phyloP scores from a whole-genome alignment of 257 asterid genomes.

The Echites panduratus region DNA sequence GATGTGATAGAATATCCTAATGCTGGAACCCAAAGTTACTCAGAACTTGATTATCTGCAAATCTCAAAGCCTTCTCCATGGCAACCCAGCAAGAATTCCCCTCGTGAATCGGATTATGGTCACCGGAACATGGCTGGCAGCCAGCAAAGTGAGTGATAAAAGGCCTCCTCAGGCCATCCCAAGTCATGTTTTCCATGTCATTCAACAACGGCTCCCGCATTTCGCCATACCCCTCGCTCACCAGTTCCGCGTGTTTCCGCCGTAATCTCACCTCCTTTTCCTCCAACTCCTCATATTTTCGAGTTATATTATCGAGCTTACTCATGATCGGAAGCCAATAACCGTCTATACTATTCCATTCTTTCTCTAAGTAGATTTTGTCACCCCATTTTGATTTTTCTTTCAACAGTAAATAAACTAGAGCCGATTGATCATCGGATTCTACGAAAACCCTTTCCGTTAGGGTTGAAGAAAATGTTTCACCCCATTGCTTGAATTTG shows the following conservation, averaged over 20 bases:
- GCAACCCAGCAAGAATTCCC: slow-evolving; percentile 22
- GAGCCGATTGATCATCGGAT: slow-evolving; percentile 24
- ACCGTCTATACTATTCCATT: slow-evolving; percentile 15
- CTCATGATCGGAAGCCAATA: slow-evolving; percentile 24
- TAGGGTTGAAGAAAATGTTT: slow-evolving; percentile 14
- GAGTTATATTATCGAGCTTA: slow-evolving; percentile 14
- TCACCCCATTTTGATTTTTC: slow-evolving; percentile 22
- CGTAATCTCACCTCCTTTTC: slow-evolving; percentile 5
- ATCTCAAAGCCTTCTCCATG: slow-evolving; percentile 30
- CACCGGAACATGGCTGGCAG: slow-evolving; percentile 33
- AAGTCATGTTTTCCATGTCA: slow-evolving; percentile 5
- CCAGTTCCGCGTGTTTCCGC: slow-evolving; percentile 21
- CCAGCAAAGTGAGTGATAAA: slow-evolving; percentile 35
- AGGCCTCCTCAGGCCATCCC: slow-evolving; percentile 14
- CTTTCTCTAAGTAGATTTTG: slow-evolving; percentile 23
- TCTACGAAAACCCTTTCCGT: slow-evolving; percentile 11
- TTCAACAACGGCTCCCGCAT: slow-evolving; percentile 18
- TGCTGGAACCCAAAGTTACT: slow-evolving; percentile 22
- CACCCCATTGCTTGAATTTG: slow-evolving; percentile 17
- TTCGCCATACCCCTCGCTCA: slow-evolving; percentile 13
- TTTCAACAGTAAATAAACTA: slow-evolving; percentile 18
- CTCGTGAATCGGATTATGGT: slow-evolving; percentile 13
- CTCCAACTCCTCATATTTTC: slow-evolving; percentile 18
- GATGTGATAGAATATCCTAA: too few relatives aligned
- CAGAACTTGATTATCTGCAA: slow-evolving; percentile 36